These are phyloP conservation scores for Polyplosphaeria fusca DNA, from an alignment of 495 filamentous ascomycete genomes.

Conservation along the genomic window DNA sequence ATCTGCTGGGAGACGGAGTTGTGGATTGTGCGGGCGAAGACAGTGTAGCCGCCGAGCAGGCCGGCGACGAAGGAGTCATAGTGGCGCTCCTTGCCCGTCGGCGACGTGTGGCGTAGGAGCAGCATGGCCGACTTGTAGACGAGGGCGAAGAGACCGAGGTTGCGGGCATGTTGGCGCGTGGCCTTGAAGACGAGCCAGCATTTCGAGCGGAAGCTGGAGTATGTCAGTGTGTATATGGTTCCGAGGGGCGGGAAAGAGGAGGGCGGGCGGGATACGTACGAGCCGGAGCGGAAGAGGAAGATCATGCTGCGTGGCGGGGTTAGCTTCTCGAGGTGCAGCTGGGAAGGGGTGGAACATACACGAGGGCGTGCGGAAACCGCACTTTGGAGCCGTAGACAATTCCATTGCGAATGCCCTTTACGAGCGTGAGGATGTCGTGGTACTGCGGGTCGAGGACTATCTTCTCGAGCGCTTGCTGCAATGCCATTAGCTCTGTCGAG, in stretches of 20 bases:
- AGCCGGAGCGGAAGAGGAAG: slow-evolving; percentile 87
- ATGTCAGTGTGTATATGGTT: neutral
- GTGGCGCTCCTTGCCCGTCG: slow-evolving; percentile 59
- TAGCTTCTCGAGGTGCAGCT: slow-evolving; percentile 1
- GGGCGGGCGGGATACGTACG: slow-evolving; percentile 49
- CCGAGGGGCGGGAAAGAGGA: slow-evolving; percentile 8
- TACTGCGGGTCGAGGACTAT: slow-evolving; percentile 78
- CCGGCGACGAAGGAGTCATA: slow-evolving; percentile 90
- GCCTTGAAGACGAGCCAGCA: slow-evolving; percentile 72
- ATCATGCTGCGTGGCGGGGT: slow-evolving; percentile 63
- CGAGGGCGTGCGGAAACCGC: slow-evolving; percentile 95
- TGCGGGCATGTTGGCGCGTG: slow-evolving; percentile 84
- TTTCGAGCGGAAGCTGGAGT: slow-evolving; percentile 69
- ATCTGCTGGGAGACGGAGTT: slow-evolving; percentile 93
- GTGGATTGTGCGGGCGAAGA: slow-evolving; percentile 81
- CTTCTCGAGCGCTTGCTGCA: slow-evolving; percentile 51
- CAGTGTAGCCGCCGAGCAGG: slow-evolving; percentile 81
- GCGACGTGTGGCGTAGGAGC: slow-evolving; percentile 60
- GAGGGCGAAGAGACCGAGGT: slow-evolving; percentile 84
- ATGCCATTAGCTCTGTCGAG: neutral
- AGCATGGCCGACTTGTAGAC: slow-evolving; percentile 83
- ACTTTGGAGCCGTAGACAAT: slow-evolving; percentile 97
- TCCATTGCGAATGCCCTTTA: slow-evolving; percentile 94
- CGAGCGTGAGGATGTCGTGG: slow-evolving; percentile 72
- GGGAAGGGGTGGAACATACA: slow-evolving; percentile 52